Evolutionary conservation across 768 basidiomycete genomes (phyloP).

Genomic region (Cystofilobasidium ferigula): DNA sequence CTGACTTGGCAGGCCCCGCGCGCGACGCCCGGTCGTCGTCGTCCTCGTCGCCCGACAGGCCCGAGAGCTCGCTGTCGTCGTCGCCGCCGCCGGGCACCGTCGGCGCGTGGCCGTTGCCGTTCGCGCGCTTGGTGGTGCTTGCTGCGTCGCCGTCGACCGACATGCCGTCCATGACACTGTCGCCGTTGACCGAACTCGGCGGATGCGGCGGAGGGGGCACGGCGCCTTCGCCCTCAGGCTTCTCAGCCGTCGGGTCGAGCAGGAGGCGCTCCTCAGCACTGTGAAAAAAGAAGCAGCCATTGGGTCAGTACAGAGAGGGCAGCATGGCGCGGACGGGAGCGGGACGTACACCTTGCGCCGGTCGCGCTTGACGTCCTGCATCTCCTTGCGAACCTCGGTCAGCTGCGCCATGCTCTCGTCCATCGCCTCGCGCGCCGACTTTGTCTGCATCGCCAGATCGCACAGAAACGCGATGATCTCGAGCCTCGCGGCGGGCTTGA

Average conservation of each 20-base stretch:
- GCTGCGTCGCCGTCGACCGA: constrained; percentile 22
- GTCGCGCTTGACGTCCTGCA: constrained; percentile 83
- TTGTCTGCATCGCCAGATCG: constrained; percentile 80
- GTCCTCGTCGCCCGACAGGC: constrained; percentile 14
- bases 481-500: constrained; percentile 69
- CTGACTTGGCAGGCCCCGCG: background rate
- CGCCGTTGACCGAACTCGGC: constrained; percentile 18
- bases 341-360: constrained; percentile 72
- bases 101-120: constrained; percentile 24
- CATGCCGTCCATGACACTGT: constrained; percentile 23
- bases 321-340: background rate
- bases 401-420: constrained; percentile 80
- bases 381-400: constrained; percentile 86
- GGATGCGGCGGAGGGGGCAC: background rate
- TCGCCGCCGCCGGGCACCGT: constrained; percentile 28
- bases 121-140: background rate
- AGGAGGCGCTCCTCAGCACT: constrained; percentile 20
- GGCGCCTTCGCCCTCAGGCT: constrained; percentile 19
- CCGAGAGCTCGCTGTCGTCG: constrained; percentile 28
- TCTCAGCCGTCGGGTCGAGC: constrained; percentile 19
- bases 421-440: constrained; percentile 74
- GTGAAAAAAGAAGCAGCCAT: background rate
- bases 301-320: background rate
- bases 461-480: constrained; percentile 77
- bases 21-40: constrained; percentile 7